Percentiles rank a stretch among this genome's conserved stretches.
phyloP scores from a whole-genome alignment of 495 filamentous ascomycete species.

The Podospora fimiseda region DNA sequence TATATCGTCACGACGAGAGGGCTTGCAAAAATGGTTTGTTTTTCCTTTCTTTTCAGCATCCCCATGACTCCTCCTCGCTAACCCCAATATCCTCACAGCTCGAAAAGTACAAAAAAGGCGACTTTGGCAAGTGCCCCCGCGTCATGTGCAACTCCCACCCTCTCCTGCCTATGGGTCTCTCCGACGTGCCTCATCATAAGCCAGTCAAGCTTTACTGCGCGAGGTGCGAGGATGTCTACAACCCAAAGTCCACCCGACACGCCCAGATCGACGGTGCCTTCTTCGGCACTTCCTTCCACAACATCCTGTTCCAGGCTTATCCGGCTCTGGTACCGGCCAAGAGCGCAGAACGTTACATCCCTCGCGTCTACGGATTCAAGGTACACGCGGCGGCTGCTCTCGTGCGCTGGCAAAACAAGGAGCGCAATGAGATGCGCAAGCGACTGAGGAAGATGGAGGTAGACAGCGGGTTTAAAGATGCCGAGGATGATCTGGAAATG shows the following conservation, averaged over 20 bases:
- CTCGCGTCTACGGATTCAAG: slow-evolving; percentile 87
- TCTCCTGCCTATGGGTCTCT: slow-evolving; percentile 85
- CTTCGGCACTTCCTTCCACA: slow-evolving; percentile 96
- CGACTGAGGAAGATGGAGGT: slow-evolving; percentile 55
- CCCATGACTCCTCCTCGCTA: not conserved
- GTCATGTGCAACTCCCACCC: slow-evolving; percentile 89
- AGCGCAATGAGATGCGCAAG: slow-evolving; percentile 71
- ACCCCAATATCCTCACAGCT: slow-evolving; percentile 50
- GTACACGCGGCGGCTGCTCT: slow-evolving; percentile 86
- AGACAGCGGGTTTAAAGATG: slow-evolving; percentile 54
- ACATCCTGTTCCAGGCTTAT: slow-evolving; percentile 98
- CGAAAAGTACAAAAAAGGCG: slow-evolving; percentile 96
- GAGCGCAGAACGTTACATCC: slow-evolving; percentile 76
- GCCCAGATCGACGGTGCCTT: slow-evolving; percentile 94
- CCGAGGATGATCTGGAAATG: slow-evolving; percentile 38
- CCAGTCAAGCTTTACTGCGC: slow-evolving; percentile 95
- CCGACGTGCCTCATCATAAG: slow-evolving; percentile 75
- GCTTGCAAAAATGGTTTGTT: slow-evolving; percentile 84
- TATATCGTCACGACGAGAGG: slow-evolving; percentile 97
- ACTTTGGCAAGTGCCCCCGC: slow-evolving; percentile 97
- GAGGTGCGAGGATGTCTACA: slow-evolving; percentile 97
- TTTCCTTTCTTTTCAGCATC: not conserved
- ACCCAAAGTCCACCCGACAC: slow-evolving; percentile 96
- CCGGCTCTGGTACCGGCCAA: slow-evolving; percentile 82
- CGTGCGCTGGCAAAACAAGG: slow-evolving; percentile 79